Conservation (phyloP, 495 filamentous ascomycete species). For the Tuber umbilicatum region DNA sequence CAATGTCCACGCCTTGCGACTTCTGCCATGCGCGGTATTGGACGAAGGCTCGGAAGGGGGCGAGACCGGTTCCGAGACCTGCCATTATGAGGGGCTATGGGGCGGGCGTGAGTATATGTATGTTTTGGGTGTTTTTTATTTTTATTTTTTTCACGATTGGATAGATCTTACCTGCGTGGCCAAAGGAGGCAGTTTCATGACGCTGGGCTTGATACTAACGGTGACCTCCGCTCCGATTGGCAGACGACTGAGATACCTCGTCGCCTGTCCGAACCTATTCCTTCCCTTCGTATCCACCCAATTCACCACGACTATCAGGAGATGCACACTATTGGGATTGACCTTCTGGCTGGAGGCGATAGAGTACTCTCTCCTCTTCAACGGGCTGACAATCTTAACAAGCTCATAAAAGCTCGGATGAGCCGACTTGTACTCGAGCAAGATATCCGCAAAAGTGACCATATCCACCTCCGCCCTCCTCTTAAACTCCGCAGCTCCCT, state of each 20-base stretch:
- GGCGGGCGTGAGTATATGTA: conserved; percentile 49
- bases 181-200: conserved; percentile 87
- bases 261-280: conserved; percentile 86
- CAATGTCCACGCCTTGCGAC: conserved; percentile 87
- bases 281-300: conserved; percentile 87
- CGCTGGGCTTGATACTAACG: conserved; percentile 90
- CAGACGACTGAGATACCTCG: conserved; percentile 73
- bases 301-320: conserved; percentile 95
- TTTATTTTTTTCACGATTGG: not conserved
- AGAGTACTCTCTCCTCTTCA: conserved; percentile 96
- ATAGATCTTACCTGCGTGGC: conserved; percentile 41
- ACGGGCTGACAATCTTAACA: conserved; percentile 74
- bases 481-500: conserved; percentile 92
- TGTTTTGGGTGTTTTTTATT: not conserved
- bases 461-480: conserved; percentile 88
- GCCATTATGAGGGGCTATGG: conserved; percentile 89
- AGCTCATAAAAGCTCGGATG: conserved; percentile 87
- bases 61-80: conserved; percentile 94
- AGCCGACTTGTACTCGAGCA: conserved; percentile 80
- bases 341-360: conserved; percentile 95
- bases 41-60: conserved; percentile 95
- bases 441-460: conserved; percentile 81
- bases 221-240: conserved; percentile 69
- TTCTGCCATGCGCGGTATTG: conserved; percentile 98
- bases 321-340: conserved; percentile 73